Conservation (phyloP, 768 basidiomycete species). For the Calocybe gangraenosa region DNA sequence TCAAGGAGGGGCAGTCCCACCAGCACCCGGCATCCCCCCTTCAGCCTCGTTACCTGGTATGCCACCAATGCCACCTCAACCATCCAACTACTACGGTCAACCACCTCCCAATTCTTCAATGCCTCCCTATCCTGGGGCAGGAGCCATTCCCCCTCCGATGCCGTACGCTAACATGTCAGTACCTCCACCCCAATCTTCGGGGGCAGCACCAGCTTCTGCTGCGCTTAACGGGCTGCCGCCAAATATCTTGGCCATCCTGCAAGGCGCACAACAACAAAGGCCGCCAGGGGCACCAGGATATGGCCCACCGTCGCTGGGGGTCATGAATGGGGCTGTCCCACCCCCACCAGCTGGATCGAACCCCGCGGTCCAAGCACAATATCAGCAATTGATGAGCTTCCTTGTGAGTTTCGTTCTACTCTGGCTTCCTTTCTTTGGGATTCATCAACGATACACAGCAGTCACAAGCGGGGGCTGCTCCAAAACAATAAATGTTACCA, state of each 20-base stretch:
- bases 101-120: slow-evolving; percentile 25
- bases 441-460: slow-evolving; percentile 20
- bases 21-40: slow-evolving; percentile 29
- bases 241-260: slow-evolving; percentile 65
- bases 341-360: slow-evolving; percentile 32
- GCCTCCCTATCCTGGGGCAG: slow-evolving; percentile 27
- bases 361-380: slow-evolving; percentile 41
- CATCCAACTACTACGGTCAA: slow-evolving; percentile 42
- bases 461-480: slow-evolving; percentile 25
- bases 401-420: slow-evolving; percentile 38
- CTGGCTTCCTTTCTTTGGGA: neutral
- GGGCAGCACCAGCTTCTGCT: slow-evolving; percentile 30
- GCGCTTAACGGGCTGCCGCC: slow-evolving; percentile 51
- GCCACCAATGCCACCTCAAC: slow-evolving; percentile 34
- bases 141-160: slow-evolving; percentile 20
- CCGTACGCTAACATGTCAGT: slow-evolving; percentile 14
- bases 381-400: slow-evolving; percentile 69
- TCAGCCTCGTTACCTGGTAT: slow-evolving; percentile 20
- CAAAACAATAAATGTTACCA: slow-evolving; percentile 11
- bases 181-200: slow-evolving; percentile 32
- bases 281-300: slow-evolving; percentile 27
- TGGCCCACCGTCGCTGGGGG: slow-evolving; percentile 34
- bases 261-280: slow-evolving; percentile 45
- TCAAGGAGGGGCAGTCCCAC: slow-evolving; percentile 33
- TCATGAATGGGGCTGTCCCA: slow-evolving; percentile 37